phyloP scores from a whole-genome alignment of 352 stramenopile genomes.

The Phytophthora europaea region DNA sequence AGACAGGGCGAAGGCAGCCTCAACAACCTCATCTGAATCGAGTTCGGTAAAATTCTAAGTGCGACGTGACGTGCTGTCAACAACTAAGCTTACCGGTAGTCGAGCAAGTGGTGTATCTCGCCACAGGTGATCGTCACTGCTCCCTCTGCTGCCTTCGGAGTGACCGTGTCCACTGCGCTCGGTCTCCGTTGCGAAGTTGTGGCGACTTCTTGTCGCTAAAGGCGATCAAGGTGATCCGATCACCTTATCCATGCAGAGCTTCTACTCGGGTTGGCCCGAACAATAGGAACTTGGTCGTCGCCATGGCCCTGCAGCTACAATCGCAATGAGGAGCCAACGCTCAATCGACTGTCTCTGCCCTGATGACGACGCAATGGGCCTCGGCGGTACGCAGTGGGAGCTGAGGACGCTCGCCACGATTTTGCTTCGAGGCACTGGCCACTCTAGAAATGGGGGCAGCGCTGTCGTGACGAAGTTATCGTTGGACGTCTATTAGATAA shows the following conservation, averaged over 20 bases:
- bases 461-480: background rate
- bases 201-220: background rate
- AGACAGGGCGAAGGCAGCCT: background rate
- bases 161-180: background rate
- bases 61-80: background rate
- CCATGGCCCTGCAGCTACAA: background rate
- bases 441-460: background rate
- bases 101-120: background rate
- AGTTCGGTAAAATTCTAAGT: slow-evolving; percentile 8
- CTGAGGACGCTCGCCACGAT: slow-evolving; percentile 6
- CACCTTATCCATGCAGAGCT: background rate
- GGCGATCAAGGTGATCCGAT: background rate
- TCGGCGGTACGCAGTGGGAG: slow-evolving; percentile 10
- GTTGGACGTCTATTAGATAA: slow-evolving; percentile 17
- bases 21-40: background rate
- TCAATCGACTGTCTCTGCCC: slow-evolving; percentile 2
- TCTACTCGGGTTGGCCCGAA: background rate
- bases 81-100: too few species aligned
- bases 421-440: background rate
- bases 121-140: background rate
- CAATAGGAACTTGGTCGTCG: background rate
- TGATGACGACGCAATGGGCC: background rate
- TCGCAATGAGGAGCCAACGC: background rate
- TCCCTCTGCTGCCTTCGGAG: background rate
- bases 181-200: background rate